Evolutionary conservation across 768 basidiomycete species (phyloP).

Genomic region (Leucosporidium creatinivorum): DNA sequence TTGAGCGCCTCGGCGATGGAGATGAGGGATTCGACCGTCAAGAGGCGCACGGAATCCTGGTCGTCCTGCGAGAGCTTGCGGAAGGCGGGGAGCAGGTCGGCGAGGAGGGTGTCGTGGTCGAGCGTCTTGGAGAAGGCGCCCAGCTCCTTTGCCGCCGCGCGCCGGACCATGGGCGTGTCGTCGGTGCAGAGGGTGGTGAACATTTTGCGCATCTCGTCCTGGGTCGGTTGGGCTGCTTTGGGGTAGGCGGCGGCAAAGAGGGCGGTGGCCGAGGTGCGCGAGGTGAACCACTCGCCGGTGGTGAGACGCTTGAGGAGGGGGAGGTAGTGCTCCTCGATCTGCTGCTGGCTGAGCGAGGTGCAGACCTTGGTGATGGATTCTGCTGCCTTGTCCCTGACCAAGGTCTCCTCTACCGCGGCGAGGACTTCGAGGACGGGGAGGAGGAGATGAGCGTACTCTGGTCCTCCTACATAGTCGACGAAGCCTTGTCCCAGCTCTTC

Average conservation of each 20-base stretch:
- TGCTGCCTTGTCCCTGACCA: constrained; percentile 96
- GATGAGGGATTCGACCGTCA: constrained; percentile 94
- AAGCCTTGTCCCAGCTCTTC: constrained; percentile 90
- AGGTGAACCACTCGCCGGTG: constrained; percentile 97
- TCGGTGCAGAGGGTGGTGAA: constrained; percentile 77
- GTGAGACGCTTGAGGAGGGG: constrained; percentile 83
- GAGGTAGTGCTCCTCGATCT: constrained; percentile 83
- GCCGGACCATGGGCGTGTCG: constrained; percentile 97
- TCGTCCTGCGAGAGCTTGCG: constrained; percentile 89
- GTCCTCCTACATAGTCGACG: constrained; percentile 89
- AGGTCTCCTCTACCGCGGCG: constrained; percentile 92
- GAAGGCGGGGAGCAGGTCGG: constrained; percentile 85
- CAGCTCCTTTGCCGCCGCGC: constrained; percentile 92
- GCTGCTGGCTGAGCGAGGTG: constrained; percentile 61
- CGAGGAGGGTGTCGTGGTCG: constrained; percentile 68
- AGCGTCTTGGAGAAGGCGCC: constrained; percentile 63
- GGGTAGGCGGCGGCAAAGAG: constrained; percentile 85
- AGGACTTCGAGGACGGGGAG: constrained; percentile 90
- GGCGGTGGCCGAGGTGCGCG: constrained; percentile 88
- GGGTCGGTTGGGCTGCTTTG: constrained; percentile 41
- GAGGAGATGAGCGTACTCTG: constrained; percentile 73
- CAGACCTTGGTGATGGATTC: constrained; percentile 91
- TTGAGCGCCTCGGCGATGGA: constrained; percentile 77
- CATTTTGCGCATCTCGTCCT: constrained; percentile 80
- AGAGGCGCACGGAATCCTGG: constrained; percentile 90